Percentiles rank a stretch among this genome's conserved stretches.
phyloP scores from a whole-genome alignment of 768 basidiomycete species.

The Trametes meyenii region DNA sequence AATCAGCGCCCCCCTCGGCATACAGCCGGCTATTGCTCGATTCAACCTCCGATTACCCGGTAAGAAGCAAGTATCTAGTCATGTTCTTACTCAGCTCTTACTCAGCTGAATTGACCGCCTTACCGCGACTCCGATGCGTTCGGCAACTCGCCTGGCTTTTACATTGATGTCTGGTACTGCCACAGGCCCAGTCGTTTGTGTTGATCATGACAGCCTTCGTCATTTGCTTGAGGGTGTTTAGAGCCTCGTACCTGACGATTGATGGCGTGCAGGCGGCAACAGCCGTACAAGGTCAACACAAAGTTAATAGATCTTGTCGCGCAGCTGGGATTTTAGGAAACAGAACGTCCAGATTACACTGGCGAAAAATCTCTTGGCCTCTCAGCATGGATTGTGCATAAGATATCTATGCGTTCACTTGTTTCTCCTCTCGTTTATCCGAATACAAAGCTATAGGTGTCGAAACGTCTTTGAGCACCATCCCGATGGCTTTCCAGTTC shows the following conservation, averaged over 20 bases:
- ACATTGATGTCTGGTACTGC: constrained; percentile 13
- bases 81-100: constrained; percentile 7
- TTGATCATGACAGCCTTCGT: constrained; percentile 4
- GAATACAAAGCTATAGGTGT: too few species aligned
- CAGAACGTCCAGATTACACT: too few species aligned
- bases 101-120: not conserved
- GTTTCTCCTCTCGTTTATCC: too few species aligned
- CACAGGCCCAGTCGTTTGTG: not conserved
- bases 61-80: not conserved
- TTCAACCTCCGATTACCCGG: constrained; percentile 17
- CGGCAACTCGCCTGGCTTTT: not conserved
- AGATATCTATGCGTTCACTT: too few species aligned
- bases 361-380: too few species aligned
- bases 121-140: not conserved
- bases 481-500: too few species aligned
- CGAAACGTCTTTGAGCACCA: too few species aligned
- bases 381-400: too few species aligned
- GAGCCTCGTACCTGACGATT: not conserved
- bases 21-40: not conserved
- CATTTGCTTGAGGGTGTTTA: not conserved
- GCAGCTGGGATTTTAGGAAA: too few species aligned
- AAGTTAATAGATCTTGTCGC: not conserved
- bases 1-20: constrained; percentile 17
- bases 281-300: not conserved
- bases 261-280: not conserved